A percentile compares a stretch with the other conserved stretches of the same genome.
Conservation (phyloP, 495 filamentous ascomycete genomes). For the Copromyces sp. region DNA sequence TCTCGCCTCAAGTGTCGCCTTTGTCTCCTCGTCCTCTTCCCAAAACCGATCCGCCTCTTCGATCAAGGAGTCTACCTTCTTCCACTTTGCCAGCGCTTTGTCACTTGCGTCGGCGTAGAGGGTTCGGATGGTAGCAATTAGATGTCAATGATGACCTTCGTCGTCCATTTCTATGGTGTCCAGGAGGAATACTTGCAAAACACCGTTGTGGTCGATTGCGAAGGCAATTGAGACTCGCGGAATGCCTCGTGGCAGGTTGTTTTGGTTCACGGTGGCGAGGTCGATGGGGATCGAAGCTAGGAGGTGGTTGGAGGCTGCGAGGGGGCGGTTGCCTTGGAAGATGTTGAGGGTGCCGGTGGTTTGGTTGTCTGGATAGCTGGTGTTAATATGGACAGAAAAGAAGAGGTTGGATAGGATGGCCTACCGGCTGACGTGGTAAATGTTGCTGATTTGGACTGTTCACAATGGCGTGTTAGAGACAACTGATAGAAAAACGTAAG, state of each 20-base stretch:
- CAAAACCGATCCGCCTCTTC: slow-evolving; percentile 87
- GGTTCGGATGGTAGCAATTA: neutral
- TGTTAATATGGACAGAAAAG: neutral
- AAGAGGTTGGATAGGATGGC: neutral
- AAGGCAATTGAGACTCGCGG: slow-evolving; percentile 88
- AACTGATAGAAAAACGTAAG: neutral
- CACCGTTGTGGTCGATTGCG: slow-evolving; percentile 71
- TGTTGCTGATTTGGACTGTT: slow-evolving; percentile 69
- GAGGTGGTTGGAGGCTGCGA: slow-evolving; percentile 89
- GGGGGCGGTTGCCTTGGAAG: slow-evolving; percentile 82
- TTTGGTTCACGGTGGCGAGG: slow-evolving; percentile 62
- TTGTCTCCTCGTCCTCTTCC: slow-evolving; percentile 87
- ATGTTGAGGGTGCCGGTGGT: slow-evolving; percentile 87
- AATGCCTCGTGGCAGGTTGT: slow-evolving; percentile 79
- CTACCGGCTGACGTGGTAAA: slow-evolving; percentile 72
- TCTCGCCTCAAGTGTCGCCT: slow-evolving; percentile 80
- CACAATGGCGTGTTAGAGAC: neutral
- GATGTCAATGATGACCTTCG: slow-evolving; percentile 67
- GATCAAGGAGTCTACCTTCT: slow-evolving; percentile 92
- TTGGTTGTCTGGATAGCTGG: slow-evolving; percentile 60
- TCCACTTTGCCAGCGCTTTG: slow-evolving; percentile 75
- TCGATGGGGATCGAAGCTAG: slow-evolving; percentile 74
- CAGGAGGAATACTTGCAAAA: slow-evolving; percentile 79
- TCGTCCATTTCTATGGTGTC: slow-evolving; percentile 80
- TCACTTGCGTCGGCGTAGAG: slow-evolving; percentile 68